phyloP scores from a whole-genome alignment of 192 early-diverging fungal species.

The Haplosporangium gracile region DNA sequence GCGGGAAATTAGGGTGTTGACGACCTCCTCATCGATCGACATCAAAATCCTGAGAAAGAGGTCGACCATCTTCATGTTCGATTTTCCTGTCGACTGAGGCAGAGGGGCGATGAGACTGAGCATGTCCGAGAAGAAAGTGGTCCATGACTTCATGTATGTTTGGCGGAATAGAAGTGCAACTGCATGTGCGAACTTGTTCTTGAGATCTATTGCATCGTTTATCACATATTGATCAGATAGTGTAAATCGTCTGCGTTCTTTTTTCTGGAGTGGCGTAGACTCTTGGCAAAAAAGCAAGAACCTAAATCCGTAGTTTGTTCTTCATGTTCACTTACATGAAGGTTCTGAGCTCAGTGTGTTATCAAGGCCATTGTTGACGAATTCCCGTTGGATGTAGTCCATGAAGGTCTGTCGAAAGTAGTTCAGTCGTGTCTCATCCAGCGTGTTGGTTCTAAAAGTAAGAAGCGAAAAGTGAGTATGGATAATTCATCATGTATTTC shows the following conservation, averaged over 20 bases:
- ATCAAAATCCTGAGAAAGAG: conserved; percentile 83
- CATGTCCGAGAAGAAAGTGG: conserved; percentile 89
- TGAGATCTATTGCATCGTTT: conserved; percentile 55
- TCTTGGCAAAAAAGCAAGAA: not conserved
- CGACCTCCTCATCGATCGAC: conserved; percentile 92
- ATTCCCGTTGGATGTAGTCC: conserved; percentile 71
- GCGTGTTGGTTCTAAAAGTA: conserved; percentile 58
- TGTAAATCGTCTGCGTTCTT: not conserved
- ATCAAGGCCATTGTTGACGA: conserved; percentile 55
- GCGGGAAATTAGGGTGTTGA: conserved; percentile 76
- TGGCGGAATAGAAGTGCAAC: conserved; percentile 85
- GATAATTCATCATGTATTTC: conserved; percentile 22
- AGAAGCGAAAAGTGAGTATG: not conserved
- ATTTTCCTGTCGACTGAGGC: conserved; percentile 59
- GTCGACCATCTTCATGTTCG: conserved; percentile 71
- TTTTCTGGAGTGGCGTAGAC: not conserved
- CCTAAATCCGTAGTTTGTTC: not conserved
- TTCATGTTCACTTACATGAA: conserved; percentile 54
- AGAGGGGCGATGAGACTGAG: conserved; percentile 71
- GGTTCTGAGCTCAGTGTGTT: conserved; percentile 61
- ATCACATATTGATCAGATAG: not conserved
- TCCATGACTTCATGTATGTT: conserved; percentile 89
- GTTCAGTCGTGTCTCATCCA: conserved; percentile 63
- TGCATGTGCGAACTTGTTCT: conserved; percentile 89
- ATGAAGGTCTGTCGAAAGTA: conserved; percentile 69